A percentile compares a stretch with the other conserved stretches of the same genome.
These are phyloP conservation scores for Phtheirospermum japonicum DNA, from an alignment of 257 asterid species.

Conservation along the genomic window DNA sequence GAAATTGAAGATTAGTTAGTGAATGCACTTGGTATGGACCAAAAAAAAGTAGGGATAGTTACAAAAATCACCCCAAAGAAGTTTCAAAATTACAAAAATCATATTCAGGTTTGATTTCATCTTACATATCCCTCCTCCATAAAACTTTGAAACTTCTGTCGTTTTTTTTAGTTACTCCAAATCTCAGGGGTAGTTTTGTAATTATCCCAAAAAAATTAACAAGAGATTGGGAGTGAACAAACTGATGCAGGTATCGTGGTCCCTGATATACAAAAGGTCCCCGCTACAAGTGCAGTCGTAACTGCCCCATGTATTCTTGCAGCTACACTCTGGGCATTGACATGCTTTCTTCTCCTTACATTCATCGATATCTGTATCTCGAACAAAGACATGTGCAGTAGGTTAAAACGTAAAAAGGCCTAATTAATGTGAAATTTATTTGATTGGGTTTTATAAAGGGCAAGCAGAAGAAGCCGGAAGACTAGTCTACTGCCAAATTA, in stretches of 20 bases:
- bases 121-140: too few relatives aligned
- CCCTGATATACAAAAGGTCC: conserved; percentile 67
- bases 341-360: conserved; percentile 84
- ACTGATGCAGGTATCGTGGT: conserved; percentile 94
- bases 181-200: neutral
- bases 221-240: conserved; percentile 29
- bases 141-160: neutral
- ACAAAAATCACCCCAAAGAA: neutral
- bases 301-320: conserved; percentile 86
- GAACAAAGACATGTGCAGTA: neutral
- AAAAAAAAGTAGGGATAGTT: neutral
- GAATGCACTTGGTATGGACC: neutral
- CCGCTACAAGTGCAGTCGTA: conserved; percentile 76
- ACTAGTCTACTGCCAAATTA: too few relatives aligned
- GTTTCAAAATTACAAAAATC: neutral
- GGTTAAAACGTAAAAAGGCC: neutral
- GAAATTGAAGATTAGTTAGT: conserved; percentile 4
- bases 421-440: too few relatives aligned
- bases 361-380: conserved; percentile 61
- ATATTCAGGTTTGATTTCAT: too few relatives aligned
- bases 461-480: too few relatives aligned
- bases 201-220: neutral
- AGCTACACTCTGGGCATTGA: conserved; percentile 81
- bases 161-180: neutral
- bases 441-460: too few relatives aligned